Base-by-base conservation (phyloP, 139 green algal species). In the Chlorella vulgaris region DNA sequence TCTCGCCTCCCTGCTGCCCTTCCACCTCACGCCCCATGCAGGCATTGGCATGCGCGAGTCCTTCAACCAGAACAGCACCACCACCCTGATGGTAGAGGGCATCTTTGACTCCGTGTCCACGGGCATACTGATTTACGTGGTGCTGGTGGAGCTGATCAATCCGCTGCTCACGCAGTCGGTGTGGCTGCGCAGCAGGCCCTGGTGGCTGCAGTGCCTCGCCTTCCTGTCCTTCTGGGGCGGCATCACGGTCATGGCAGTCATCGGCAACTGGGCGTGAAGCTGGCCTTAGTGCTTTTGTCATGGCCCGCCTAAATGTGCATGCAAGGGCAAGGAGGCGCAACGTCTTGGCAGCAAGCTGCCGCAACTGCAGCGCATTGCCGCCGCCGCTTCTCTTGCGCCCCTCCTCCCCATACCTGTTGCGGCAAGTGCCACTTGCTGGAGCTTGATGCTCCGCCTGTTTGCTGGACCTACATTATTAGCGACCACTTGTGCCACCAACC, bases 51-150 rank as follows among this genome's bases (percentile, higher is more conserved):
- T 83, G 51, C 78, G 78, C 15, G 78, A 83, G 78, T 81, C 74
- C 1, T 93, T 91, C 74, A 84, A 91, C 82, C 66, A 74, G 15
- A 86, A 89, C 15, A 74, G 71, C n/a, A 42, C 55, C 47, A 61
- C 53, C 0, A 71, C 78, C 19, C 68, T 83, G 77, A 36, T 76
- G 38, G 66, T 69, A 29, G 78, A 83, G 53, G 78, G 78, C 51
- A 71, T 78, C 38, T 62, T 83, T 21, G 78, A 83, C 68, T 61
- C 78, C 38, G 50, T 83, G 22, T 69, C 78, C 10, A 71, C 78
- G 2, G 78, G 78, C 51, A 78, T 83, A 67, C 78, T 83, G 7
- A 43, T 83, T 4, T 83, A 83, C 38, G 78, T 83, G 38, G 78
- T 78, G 51, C 78, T 83, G 53, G 68, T 83, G n/a, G 68, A 83